These are phyloP conservation scores for Cercis canadensis DNA, from an alignment of 306 rosid genomes.

Conservation along the genomic window DNA sequence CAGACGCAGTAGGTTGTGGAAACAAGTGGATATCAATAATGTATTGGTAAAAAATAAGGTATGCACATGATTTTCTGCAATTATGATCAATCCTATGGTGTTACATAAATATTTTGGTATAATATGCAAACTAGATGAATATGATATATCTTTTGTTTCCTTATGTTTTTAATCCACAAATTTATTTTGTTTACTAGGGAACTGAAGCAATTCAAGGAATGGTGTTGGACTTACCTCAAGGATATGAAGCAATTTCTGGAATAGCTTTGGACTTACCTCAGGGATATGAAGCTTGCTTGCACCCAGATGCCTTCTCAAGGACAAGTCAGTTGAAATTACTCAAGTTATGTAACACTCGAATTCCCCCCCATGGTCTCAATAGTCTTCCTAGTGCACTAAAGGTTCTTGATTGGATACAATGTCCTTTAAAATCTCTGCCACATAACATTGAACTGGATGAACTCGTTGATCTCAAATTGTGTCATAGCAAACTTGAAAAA, in stretches of 20 bases:
- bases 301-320: background rate
- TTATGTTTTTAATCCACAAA: background rate
- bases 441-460: background rate
- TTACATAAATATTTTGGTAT: background rate
- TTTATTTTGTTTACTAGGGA: background rate
- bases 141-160: background rate
- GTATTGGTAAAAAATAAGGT: constrained; percentile 35
- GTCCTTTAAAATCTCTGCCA: background rate
- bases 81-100: background rate
- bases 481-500: background rate
- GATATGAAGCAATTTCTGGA: background rate
- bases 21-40: constrained; percentile 27
- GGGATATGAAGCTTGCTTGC: background rate
- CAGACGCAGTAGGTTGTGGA: constrained; percentile 37
- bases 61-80: background rate
- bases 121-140: background rate
- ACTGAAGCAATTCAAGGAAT: background rate
- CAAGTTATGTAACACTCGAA: background rate
- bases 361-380: background rate
- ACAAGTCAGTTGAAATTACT: background rate
- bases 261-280: background rate
- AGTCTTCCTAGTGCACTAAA: background rate
- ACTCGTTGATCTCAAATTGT: constrained; percentile 23
- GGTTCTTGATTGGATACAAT: background rate
- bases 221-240: background rate